These are phyloP conservation scores for Coemansia sp. DNA, from an alignment of 371 early-diverging fungal genomes.

Conservation along the genomic window DNA sequence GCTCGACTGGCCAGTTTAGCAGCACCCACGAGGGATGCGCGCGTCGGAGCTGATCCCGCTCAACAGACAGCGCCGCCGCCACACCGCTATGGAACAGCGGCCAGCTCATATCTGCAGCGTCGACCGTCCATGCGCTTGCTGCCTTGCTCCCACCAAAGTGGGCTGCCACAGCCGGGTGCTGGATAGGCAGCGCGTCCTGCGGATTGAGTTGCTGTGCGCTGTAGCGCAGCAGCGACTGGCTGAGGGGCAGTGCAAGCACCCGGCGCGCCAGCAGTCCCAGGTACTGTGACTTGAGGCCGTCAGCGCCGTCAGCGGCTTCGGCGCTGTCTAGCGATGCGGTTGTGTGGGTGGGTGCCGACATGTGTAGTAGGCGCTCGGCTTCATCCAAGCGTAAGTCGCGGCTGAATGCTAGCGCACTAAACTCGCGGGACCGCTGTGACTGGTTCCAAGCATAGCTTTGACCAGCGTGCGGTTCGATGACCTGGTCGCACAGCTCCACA, in stretches of 20 bases:
- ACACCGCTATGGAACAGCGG: slow-evolving; percentile 87
- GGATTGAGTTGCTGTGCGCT: slow-evolving; percentile 63
- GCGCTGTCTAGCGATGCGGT: slow-evolving; percentile 38
- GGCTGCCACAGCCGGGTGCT: slow-evolving; percentile 58
- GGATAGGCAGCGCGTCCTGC: slow-evolving; percentile 51
- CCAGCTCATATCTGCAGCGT: slow-evolving; percentile 66
- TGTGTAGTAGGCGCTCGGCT: slow-evolving; percentile 59
- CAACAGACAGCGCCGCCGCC: slow-evolving; percentile 73
- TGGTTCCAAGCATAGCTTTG: not conserved
- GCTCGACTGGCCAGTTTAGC: slow-evolving; percentile 61
- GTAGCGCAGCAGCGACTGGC: slow-evolving; percentile 69
- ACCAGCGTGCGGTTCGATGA: not conserved
- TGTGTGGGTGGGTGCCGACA: slow-evolving; percentile 52
- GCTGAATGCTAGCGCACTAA: slow-evolving; percentile 61
- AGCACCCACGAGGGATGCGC: slow-evolving; percentile 73
- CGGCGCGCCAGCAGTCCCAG: slow-evolving; percentile 59
- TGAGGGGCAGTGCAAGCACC: slow-evolving; percentile 67
- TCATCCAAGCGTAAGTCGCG: slow-evolving; percentile 66
- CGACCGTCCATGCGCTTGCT: slow-evolving; percentile 53
- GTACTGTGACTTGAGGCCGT: slow-evolving; percentile 56
- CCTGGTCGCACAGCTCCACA: slow-evolving; percentile 19
- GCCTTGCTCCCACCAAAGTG: slow-evolving; percentile 65
- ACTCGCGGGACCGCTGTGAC: slow-evolving; percentile 45
- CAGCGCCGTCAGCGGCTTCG: slow-evolving; percentile 55
- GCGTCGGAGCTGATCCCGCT: slow-evolving; percentile 59